Evolutionary conservation across 2,329 filamentous ascomycete species (phyloP).

Genomic region (Ophiobolus disseminans): DNA sequence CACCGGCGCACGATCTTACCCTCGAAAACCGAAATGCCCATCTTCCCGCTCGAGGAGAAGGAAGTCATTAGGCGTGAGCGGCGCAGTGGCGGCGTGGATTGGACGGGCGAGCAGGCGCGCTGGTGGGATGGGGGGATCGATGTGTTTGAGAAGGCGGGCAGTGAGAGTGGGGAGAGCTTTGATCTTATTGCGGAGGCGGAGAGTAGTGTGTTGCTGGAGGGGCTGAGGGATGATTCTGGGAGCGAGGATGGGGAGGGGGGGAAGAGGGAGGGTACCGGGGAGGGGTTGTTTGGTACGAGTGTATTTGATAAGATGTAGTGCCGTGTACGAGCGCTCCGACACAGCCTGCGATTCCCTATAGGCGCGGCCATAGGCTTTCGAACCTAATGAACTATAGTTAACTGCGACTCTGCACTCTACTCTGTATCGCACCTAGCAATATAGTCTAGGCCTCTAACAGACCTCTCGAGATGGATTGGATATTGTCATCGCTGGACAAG

Average conservation of each 20-base stretch:
- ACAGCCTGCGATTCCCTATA: no score
- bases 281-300: slow-evolving; percentile 23
- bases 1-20: slow-evolving; percentile 66
- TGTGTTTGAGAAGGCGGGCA: slow-evolving; percentile 38
- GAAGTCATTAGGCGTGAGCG: slow-evolving; percentile 47
- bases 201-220: slow-evolving; percentile 41
- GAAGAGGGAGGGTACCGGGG: slow-evolving; percentile 25
- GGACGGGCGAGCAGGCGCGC: slow-evolving; percentile 49
- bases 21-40: slow-evolving; percentile 32
- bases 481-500: no score
- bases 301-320: slow-evolving; percentile 45
- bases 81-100: slow-evolving; percentile 44
- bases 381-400: no score
- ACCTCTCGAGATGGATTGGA: no score
- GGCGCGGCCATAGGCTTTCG: no score
- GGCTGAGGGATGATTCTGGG: slow-evolving; percentile 32
- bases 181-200: slow-evolving; percentile 57
- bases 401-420: no score
- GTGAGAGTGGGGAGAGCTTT: slow-evolving; percentile 50
- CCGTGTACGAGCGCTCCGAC: no score
- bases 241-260: slow-evolving; percentile 18
- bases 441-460: no score
- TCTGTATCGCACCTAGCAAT: no score
- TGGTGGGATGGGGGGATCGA: slow-evolving; percentile 46
- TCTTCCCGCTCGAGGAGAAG: slow-evolving; percentile 52